Evolutionary conservation across 139 green algal genomes (phyloP), one percentile per base, ranked within the genome.

Genomic region (Chlorella sp.): DNA sequence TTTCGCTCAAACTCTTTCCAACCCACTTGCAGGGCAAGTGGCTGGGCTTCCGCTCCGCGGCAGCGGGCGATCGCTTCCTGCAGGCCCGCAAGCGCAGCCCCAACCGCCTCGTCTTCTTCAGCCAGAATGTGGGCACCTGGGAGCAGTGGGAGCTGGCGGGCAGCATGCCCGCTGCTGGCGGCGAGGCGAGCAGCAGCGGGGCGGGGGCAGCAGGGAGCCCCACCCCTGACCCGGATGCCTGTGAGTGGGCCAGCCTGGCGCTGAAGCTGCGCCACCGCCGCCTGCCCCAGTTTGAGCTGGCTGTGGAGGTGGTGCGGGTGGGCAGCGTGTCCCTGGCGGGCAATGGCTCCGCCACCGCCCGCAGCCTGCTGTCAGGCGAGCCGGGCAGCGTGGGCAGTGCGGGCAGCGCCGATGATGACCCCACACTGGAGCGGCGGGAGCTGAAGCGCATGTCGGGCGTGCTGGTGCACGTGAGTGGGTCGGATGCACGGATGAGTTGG

Each of bases 141-240:
- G 94, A 96, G 92, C 94, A 96, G 86, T 96, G 92, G 92, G 89
- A 96, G 74, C 80, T 94, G 74, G 65, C 51, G 12, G 51, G 51
- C 51, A 60, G 51, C 51, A 23, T 15, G 51, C 51, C 9, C 15
- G 11, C 51, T 21, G 51, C 51, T 23, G 51, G 51, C 15, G 51
- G 51, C 51, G 51, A 60, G 76, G 57, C 39, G 81, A 9, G 51
- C 55, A 9, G 30, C n/a, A 65, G 76, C 63, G 39, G 68, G 26
- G 23, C n/a, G 23, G 63, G 69, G 30, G 21, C 41, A 15, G 30
- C 72, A 2, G n/a, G 41, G n/a, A n/a, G n/a, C n/a, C n/a, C n/a
- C n/a, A n/a, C n/a, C 28, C 80, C 41, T 6, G 62, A 60, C 44
- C 57, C 82, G 2, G 79, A 82, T 16, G 55, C 28, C 30, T 44